Conservation (phyloP, 2,329 filamentous ascomycete genomes). For the Colletotrichum sp. region DNA sequence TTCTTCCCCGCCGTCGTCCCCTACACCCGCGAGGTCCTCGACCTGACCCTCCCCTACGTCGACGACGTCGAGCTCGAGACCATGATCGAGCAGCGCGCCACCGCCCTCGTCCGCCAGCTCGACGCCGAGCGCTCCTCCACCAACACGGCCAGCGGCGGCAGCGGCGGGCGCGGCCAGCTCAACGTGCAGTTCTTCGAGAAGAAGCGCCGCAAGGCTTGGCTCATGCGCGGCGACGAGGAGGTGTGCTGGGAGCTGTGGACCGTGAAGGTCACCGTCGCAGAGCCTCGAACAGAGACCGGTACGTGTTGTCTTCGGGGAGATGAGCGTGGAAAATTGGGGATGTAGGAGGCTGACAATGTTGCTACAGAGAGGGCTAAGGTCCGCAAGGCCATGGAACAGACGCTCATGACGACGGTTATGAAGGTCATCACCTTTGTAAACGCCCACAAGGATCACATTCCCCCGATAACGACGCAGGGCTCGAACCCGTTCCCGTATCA, state of each 20-base stretch:
- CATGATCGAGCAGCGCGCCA: slow-evolving; percentile 87
- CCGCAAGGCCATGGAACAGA: slow-evolving; percentile 88
- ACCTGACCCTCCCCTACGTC: slow-evolving; percentile 87
- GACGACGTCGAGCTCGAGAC: slow-evolving; percentile 91
- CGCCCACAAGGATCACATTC: slow-evolving; percentile 92
- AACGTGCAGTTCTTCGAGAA: slow-evolving; percentile 95
- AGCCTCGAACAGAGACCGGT: slow-evolving; percentile 89
- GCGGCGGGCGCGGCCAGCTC: slow-evolving; percentile 76
- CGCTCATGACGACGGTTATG: slow-evolving; percentile 83
- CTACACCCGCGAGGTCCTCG: slow-evolving; percentile 85
- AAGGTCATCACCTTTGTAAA: slow-evolving; percentile 91
- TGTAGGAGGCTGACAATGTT: background rate
- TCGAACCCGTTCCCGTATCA: slow-evolving; percentile 96
- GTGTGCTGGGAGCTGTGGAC: slow-evolving; percentile 98
- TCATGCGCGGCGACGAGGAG: slow-evolving; percentile 85
- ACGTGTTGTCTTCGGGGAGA: slow-evolving; percentile 15
- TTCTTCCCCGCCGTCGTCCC: slow-evolving; percentile 90
- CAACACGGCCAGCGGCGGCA: slow-evolving; percentile 24
- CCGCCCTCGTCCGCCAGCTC: slow-evolving; percentile 80
- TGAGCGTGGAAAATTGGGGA: background rate
- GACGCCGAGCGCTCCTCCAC: slow-evolving; percentile 56
- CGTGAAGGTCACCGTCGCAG: slow-evolving; percentile 89
- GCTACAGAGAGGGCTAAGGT: slow-evolving; percentile 83
- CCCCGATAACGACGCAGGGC: slow-evolving; percentile 92
- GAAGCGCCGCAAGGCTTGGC: slow-evolving; percentile 80